These are phyloP conservation scores for Oropetium thomaeum DNA, from an alignment of 176 grass and related monocot genomes.

Conservation along the genomic window DNA sequence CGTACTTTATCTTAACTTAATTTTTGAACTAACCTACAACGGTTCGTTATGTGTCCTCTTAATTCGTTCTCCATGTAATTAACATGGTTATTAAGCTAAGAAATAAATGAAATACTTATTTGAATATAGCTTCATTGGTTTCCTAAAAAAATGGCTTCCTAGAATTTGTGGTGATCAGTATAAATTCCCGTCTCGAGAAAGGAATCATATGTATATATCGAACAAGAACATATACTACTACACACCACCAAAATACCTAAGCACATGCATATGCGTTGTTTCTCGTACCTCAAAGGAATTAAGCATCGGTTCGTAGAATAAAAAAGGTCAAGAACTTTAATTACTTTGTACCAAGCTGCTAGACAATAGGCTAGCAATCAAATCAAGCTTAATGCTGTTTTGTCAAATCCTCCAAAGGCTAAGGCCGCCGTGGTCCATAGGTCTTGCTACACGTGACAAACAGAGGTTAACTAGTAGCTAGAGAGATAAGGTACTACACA, in stretches of 20 bases:
- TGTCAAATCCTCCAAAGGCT: constrained; percentile 38
- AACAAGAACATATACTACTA: too few relatives aligned
- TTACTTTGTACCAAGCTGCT: too few relatives aligned
- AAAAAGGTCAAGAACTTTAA: background rate
- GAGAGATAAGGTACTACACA: background rate
- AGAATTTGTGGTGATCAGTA: too few relatives aligned
- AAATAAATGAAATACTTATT: background rate
- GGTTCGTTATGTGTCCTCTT: background rate
- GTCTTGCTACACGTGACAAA: constrained; percentile 8
- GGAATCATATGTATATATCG: too few relatives aligned
- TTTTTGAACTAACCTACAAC: background rate
- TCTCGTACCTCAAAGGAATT: background rate
- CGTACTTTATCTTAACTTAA: background rate
- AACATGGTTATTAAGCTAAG: background rate
- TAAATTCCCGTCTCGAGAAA: too few relatives aligned
- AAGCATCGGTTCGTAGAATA: background rate
- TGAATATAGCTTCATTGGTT: too few relatives aligned
- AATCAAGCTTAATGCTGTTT: constrained; percentile 25
- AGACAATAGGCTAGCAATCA: background rate
- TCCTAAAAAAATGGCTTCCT: too few relatives aligned
- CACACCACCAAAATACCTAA: background rate
- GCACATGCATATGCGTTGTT: too few relatives aligned
- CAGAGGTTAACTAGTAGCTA: too few relatives aligned
- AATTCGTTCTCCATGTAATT: background rate
- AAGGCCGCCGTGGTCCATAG: constrained; percentile 37